Percentiles rank a stretch among this genome's conserved stretches.
phyloP scores from a whole-genome alignment of 2,329 filamentous ascomycete species.

The Pestalotiopsis sp. region DNA sequence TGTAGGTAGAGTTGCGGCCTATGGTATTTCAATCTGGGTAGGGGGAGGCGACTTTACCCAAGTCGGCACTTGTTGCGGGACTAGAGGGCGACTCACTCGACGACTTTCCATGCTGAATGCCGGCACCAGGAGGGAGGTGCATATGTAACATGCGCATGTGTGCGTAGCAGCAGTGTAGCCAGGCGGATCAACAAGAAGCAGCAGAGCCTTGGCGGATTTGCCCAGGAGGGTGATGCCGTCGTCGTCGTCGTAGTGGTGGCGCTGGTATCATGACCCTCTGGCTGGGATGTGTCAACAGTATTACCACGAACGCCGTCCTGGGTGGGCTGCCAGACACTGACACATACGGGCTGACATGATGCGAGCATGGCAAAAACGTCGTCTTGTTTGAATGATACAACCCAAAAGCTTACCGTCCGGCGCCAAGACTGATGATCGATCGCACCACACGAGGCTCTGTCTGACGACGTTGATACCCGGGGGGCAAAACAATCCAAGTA shows the following conservation, averaged over 20 bases:
- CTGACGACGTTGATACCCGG: background rate
- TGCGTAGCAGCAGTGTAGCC: background rate
- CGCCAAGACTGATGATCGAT: background rate
- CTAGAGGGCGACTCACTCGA: background rate
- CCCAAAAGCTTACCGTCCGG: background rate
- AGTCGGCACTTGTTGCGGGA: constrained; percentile 5
- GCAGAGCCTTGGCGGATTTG: background rate
- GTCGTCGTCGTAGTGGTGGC: background rate
- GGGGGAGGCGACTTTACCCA: constrained; percentile 4
- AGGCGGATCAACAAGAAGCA: background rate
- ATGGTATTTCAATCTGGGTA: background rate
- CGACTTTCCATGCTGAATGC: background rate
- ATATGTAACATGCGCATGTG: background rate
- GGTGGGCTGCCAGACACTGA: background rate
- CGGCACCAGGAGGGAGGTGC: background rate
- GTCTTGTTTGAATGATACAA: background rate
- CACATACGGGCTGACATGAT: background rate
- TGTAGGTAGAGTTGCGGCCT: constrained; percentile 4
- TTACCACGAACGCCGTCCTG: background rate
- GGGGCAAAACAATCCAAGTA: background rate
- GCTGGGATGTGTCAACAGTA: background rate
- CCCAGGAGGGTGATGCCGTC: background rate
- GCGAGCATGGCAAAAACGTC: background rate
- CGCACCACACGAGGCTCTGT: background rate
- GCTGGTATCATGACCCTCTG: background rate